Evolutionary conservation across 179 eudicot species (phyloP).

Genomic region (Vitellaria paradoxa): DNA sequence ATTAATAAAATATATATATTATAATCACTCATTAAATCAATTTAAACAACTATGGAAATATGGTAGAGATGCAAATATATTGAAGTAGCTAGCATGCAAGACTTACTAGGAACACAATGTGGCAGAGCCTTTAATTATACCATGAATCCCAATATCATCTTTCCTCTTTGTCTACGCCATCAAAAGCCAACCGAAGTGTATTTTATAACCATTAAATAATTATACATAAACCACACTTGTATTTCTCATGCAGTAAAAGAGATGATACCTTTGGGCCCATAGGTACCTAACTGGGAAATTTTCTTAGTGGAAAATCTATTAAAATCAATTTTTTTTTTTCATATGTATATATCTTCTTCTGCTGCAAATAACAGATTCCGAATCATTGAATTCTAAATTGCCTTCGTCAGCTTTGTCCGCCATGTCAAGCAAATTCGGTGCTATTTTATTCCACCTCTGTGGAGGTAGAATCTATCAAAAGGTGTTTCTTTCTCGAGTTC

Average conservation of each 20-base stretch:
- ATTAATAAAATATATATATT: constrained; percentile 5
- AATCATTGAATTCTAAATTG: too few relatives aligned
- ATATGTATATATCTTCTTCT: too few relatives aligned
- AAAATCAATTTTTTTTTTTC: constrained; percentile 40
- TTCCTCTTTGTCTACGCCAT: constrained; percentile 32
- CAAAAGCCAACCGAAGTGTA: too few relatives aligned
- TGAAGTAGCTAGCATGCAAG: background rate
- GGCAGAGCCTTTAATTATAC: constrained; percentile 54
- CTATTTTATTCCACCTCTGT: too few relatives aligned
- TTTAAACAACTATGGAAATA: background rate
- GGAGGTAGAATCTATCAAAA: constrained; percentile 22
- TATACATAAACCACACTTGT: too few relatives aligned
- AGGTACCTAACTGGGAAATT: constrained; percentile 60
- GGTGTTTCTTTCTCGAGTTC: constrained; percentile 24
- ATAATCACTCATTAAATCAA: constrained; percentile 1
- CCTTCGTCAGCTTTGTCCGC: background rate
- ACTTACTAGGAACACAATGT: constrained; percentile 67
- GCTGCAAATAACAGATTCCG: too few relatives aligned
- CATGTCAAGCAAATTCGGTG: background rate
- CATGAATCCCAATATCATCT: constrained; percentile 41
- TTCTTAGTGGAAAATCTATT: constrained; percentile 44
- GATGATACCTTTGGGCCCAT: constrained; percentile 38
- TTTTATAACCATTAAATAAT: too few relatives aligned
- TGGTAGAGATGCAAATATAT: background rate
- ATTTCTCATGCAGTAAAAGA: background rate